phyloP scores from a whole-genome alignment of 1,284 basidiomycete species.

The Phaffia rhodozyma region DNA sequence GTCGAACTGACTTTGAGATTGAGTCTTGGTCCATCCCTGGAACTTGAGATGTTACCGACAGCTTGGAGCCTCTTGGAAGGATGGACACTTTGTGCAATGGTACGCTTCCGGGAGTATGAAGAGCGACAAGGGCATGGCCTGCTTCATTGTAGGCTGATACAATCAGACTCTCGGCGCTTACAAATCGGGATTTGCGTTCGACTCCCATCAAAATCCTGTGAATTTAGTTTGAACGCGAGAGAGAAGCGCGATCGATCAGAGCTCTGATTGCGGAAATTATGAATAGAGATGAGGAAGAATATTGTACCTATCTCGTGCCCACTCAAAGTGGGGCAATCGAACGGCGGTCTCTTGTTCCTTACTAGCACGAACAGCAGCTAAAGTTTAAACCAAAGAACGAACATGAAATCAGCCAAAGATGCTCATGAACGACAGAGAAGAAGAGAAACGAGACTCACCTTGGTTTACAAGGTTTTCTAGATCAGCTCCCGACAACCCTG shows the following conservation, averaged over 20 bases:
- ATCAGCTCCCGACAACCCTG: conserved; percentile 85
- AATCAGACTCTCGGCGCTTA: conserved; percentile 69
- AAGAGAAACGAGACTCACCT: conserved; percentile 27
- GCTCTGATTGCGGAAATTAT: too few relatives aligned
- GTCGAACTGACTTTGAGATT: conserved; percentile 57
- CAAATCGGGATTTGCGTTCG: conserved; percentile 75
- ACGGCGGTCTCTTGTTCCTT: conserved; percentile 65
- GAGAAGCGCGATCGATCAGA: too few relatives aligned
- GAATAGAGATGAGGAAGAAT: too few relatives aligned
- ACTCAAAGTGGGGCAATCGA: conserved; percentile 73
- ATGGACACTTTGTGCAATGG: conserved; percentile 88
- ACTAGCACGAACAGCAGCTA: conserved; percentile 74
- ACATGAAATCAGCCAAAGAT: too few relatives aligned
- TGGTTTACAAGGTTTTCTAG: conserved; percentile 81
- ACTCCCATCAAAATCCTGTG: conserved; percentile 73
- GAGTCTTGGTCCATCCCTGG: conserved; percentile 71
- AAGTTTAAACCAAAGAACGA: too few relatives aligned
- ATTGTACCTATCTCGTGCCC: conserved; percentile 59
- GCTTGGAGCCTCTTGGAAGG: conserved; percentile 77
- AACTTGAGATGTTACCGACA: conserved; percentile 72
- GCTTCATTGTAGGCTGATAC: conserved; percentile 94
- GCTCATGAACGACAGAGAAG: too few relatives aligned
- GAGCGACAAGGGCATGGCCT: conserved; percentile 78
- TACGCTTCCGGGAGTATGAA: conserved; percentile 85
- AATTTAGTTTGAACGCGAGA: too few relatives aligned